Evolutionary conservation across 2,329 filamentous ascomycete genomes (phyloP).

Genomic region (Fusarium pseudocircinatum): DNA sequence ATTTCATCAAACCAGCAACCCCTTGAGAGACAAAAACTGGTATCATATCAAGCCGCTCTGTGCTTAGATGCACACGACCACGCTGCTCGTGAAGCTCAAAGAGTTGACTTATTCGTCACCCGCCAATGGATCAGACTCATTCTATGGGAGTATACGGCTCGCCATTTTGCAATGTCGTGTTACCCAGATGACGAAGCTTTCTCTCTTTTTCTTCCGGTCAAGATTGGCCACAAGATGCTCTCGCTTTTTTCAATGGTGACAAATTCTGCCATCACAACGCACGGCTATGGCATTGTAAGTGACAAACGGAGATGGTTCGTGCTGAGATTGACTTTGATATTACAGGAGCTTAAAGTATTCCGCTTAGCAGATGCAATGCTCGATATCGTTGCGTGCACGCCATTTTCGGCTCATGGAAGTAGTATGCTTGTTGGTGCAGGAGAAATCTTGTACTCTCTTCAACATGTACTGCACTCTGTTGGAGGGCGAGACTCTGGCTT

Average conservation of each 20-base stretch:
- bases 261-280: conserved; percentile 32
- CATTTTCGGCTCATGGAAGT: conserved; percentile 20
- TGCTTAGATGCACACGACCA: conserved; percentile 26
- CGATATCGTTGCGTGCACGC: conserved; percentile 37
- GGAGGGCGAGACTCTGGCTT: conserved; percentile 35
- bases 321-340: neutral
- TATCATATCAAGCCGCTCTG: conserved; percentile 35
- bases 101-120: conserved; percentile 43
- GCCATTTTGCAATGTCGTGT: conserved; percentile 42
- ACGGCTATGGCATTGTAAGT: conserved; percentile 43
- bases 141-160: conserved; percentile 42
- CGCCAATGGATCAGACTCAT: conserved; percentile 44
- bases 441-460: conserved; percentile 33
- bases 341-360: conserved; percentile 42
- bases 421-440: conserved; percentile 40
- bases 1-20: conserved; percentile 24
- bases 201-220: conserved; percentile 39
- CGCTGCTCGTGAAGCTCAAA: conserved; percentile 36
- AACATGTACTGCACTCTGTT: conserved; percentile 37
- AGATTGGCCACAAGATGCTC: conserved; percentile 42
- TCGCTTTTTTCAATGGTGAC: conserved; percentile 37
- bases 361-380: conserved; percentile 38
- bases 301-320: no score
- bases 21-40: conserved; percentile 31
- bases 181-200: conserved; percentile 39